Evolutionary conservation across 352 stramenopile species (phyloP).

Genomic region (Phytopythium vexans): DNA sequence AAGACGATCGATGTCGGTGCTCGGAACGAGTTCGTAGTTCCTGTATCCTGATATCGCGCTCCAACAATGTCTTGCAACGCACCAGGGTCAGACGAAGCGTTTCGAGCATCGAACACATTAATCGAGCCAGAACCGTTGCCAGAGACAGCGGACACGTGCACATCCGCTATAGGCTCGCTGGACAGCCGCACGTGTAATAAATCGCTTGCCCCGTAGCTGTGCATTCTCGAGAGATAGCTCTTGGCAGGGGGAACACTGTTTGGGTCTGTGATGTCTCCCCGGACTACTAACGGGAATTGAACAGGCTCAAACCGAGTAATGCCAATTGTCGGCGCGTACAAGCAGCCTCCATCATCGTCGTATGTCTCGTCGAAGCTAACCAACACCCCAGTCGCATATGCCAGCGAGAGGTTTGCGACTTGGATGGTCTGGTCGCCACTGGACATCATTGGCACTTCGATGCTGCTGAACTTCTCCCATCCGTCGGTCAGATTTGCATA

Average conservation of each 20-base stretch:
- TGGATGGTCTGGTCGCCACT: constrained; percentile 31
- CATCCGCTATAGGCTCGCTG: constrained; percentile 52
- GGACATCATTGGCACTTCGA: constrained; percentile 42
- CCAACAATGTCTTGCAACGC: constrained; percentile 22
- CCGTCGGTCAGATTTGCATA: constrained; percentile 21
- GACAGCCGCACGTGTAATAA: constrained; percentile 38
- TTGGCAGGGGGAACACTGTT: constrained; percentile 27
- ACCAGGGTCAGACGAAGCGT: constrained; percentile 13
- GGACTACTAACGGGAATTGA: constrained; percentile 41
- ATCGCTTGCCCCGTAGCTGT: constrained; percentile 28
- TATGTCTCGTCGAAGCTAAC: constrained; percentile 57
- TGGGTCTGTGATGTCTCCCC: constrained; percentile 33
- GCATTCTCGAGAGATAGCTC: constrained; percentile 57
- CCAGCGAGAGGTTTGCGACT: constrained; percentile 22
- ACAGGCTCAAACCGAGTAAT: constrained; percentile 35
- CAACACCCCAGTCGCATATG: constrained; percentile 23
- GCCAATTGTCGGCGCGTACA: constrained; percentile 28
- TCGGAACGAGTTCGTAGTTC: constrained; percentile 19
- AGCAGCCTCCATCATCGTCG: constrained; percentile 35
- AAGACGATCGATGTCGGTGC: constrained; percentile 49
- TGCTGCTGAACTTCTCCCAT: constrained; percentile 35
- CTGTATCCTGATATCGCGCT: constrained; percentile 38
- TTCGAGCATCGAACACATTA: constrained; percentile 36
- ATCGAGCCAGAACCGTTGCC: constrained; percentile 24
- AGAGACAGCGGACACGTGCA: constrained; percentile 31